Percentiles rank a stretch among this genome's conserved stretches.
These are phyloP conservation scores for Tylopilus sp. DNA, from an alignment of 768 basidiomycete species.

Conservation along the genomic window DNA sequence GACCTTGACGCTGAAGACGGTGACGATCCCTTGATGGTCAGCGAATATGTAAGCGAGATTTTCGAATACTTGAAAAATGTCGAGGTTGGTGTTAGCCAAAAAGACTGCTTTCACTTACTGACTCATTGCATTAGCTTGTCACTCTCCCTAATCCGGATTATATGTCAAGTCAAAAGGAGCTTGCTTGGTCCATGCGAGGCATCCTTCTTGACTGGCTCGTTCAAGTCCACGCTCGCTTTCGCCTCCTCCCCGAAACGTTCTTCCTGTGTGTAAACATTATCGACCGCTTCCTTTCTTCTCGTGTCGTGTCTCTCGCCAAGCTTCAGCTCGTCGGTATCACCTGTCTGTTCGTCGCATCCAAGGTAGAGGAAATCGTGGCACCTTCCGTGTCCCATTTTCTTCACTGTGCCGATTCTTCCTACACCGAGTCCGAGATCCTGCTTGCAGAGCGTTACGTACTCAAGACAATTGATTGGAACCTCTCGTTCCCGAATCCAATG, in stretches of 20 bases:
- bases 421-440: constrained; percentile 75
- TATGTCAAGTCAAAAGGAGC: constrained; percentile 78
- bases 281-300: constrained; percentile 59
- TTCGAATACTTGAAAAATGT: constrained; percentile 85
- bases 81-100: constrained; percentile 53
- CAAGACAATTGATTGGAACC: constrained; percentile 80
- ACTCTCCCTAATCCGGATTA: constrained; percentile 85
- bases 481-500: constrained; percentile 85
- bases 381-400: constrained; percentile 82
- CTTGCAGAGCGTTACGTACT: constrained; percentile 88
- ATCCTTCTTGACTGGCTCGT: constrained; percentile 93
- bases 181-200: constrained; percentile 87
- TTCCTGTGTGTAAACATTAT: constrained; percentile 88
- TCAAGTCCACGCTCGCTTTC: constrained; percentile 85
- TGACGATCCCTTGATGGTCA: constrained; percentile 96
- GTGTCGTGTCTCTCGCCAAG: constrained; percentile 63
- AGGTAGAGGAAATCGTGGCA: constrained; percentile 90
- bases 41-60: constrained; percentile 93
- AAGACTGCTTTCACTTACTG: not conserved
- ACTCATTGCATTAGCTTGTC: constrained; percentile 43
- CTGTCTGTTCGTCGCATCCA: constrained; percentile 83
- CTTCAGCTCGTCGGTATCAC: constrained; percentile 90
- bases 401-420: constrained; percentile 74
- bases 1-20: constrained; percentile 90
- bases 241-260: constrained; percentile 84